Percentiles rank a stretch among this genome's conserved stretches.
Evolutionary conservation across 495 filamentous ascomycete species (phyloP).

Genomic region (Chaetomium tenue): DNA sequence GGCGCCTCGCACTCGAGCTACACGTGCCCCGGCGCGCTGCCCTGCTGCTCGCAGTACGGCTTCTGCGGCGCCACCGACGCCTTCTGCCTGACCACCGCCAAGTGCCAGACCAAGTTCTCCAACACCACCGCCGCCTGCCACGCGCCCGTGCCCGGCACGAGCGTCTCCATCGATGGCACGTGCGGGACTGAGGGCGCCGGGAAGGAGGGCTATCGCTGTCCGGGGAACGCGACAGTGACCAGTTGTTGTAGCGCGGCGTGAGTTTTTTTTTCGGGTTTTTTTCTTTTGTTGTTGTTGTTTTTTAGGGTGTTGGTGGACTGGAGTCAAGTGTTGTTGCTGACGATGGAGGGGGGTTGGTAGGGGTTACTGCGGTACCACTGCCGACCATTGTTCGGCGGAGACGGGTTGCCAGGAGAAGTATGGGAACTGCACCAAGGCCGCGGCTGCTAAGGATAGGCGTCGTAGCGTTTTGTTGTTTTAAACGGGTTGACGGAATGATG

Average conservation of each 20-base stretch:
- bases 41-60: constrained; percentile 40
- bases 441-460: constrained; percentile 26
- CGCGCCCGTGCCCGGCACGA: constrained; percentile 31
- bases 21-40: constrained; percentile 36
- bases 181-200: constrained; percentile 36
- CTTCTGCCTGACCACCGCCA: constrained; percentile 37
- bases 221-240: constrained; percentile 20
- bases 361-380: constrained; percentile 40
- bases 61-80: constrained; percentile 40
- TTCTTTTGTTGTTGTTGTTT: background rate
- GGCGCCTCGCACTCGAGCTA: constrained; percentile 35
- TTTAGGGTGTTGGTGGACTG: too few relatives aligned
- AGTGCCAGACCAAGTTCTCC: constrained; percentile 39
- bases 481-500: too few relatives aligned
- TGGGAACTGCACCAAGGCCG: constrained; percentile 28
- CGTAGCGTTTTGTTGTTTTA: too few relatives aligned
- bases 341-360: constrained; percentile 18
- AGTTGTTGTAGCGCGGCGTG: constrained; percentile 39
- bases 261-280: constrained; percentile 7
- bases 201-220: constrained; percentile 38
- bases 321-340: constrained; percentile 9
- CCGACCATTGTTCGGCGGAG: constrained; percentile 32
- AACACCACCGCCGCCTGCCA: constrained; percentile 35
- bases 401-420: constrained; percentile 37
- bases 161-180: constrained; percentile 38